These are phyloP conservation scores for Akanthomyces lecanii DNA, from an alignment of 2,329 filamentous ascomycete genomes.

Conservation along the genomic window DNA sequence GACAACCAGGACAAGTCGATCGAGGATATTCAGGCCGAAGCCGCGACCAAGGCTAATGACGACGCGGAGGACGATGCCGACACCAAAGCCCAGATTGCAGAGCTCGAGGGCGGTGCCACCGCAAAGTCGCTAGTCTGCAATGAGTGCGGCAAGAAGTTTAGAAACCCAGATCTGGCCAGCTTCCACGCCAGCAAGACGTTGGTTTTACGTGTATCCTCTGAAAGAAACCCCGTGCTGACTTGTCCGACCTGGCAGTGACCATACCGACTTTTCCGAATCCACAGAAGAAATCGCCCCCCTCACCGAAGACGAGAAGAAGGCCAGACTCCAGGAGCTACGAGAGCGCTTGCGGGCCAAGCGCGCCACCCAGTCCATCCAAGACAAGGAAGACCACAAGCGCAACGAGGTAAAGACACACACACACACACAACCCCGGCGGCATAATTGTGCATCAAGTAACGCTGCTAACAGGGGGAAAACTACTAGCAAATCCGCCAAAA, in stretches of 20 bases:
- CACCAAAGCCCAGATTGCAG: conserved; percentile 54
- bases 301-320: conserved; percentile 86
- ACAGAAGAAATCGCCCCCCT: conserved; percentile 87
- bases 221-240: neutral
- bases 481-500: conserved; percentile 69
- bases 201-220: conserved; percentile 24
- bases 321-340: conserved; percentile 70
- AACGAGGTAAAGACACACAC: conserved; percentile 62
- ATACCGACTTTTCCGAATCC: conserved; percentile 88
- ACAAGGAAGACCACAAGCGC: conserved; percentile 76
- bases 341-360: conserved; percentile 69
- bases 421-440: too few species aligned
- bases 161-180: conserved; percentile 73
- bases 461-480: conserved; percentile 15
- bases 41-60: conserved; percentile 35
- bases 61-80: conserved; percentile 45
- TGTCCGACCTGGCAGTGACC: conserved; percentile 51
- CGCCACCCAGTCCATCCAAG: conserved; percentile 61
- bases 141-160: conserved; percentile 89
- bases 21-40: conserved; percentile 66
- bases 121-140: conserved; percentile 87
- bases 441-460: too few species aligned
- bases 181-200: conserved; percentile 87
- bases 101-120: conserved; percentile 57
- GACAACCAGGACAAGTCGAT: conserved; percentile 82